Evolutionary conservation across 495 filamentous ascomycete species (phyloP).

Genomic region (Penicillium soppii): DNA sequence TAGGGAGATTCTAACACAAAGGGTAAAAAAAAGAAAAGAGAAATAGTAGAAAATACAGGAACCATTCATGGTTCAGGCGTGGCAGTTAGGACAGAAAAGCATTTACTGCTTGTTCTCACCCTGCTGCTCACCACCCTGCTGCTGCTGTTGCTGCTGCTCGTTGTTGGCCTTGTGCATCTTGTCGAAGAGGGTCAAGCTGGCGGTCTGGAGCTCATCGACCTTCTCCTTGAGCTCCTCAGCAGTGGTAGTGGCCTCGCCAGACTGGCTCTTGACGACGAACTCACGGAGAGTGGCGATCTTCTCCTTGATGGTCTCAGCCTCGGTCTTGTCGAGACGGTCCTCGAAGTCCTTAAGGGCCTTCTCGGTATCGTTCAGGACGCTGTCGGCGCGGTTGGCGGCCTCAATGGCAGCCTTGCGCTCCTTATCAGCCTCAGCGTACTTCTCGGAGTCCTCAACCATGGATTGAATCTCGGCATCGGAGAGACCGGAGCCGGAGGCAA

Average conservation of each 20-base stretch:
- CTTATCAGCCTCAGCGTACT: slow-evolving; percentile 93
- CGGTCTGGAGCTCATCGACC: slow-evolving; percentile 94
- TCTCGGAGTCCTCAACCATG: slow-evolving; percentile 98
- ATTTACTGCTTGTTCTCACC: slow-evolving; percentile 85
- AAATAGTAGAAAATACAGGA: slow-evolving; percentile 31
- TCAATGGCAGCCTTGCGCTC: slow-evolving; percentile 95
- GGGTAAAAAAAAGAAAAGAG: slow-evolving; percentile 19
- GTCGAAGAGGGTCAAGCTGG: slow-evolving; percentile 95
- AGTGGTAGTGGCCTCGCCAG: slow-evolving; percentile 80
- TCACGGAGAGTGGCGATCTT: slow-evolving; percentile 90
- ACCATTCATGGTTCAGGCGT: slow-evolving; percentile 8
- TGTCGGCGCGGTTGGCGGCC: slow-evolving; percentile 94
- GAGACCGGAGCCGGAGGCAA: slow-evolving; percentile 96
- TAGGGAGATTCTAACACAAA: slow-evolving; percentile 29
- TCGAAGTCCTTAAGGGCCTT: slow-evolving; percentile 96
- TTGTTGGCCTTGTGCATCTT: slow-evolving; percentile 97
- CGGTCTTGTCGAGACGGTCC: slow-evolving; percentile 93
- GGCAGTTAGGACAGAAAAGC: slow-evolving; percentile 5
- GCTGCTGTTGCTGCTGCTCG: slow-evolving; percentile 60
- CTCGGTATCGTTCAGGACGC: slow-evolving; percentile 95
- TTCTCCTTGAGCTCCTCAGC: slow-evolving; percentile 94
- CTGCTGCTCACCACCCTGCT: slow-evolving; percentile 54
- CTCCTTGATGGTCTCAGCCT: slow-evolving; percentile 87
- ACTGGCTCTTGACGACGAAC: slow-evolving; percentile 91
- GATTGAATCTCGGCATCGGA: slow-evolving; percentile 89